Conservation (phyloP, 2,329 filamentous ascomycete genomes). For the Fusarium sambucinum region DNA sequence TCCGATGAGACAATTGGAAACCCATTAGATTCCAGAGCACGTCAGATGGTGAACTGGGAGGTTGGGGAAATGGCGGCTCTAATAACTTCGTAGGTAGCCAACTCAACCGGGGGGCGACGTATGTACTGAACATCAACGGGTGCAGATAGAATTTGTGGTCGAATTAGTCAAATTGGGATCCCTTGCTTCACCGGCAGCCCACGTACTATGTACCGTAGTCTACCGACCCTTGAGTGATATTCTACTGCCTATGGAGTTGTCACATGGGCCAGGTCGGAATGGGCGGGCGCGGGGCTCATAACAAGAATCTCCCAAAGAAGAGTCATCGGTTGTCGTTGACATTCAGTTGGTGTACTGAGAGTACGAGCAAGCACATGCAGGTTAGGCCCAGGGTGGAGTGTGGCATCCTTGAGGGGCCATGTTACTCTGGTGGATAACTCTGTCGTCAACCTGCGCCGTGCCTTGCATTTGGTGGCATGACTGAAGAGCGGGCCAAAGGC, state of each 20-base stretch:
- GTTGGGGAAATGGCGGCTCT: constrained; percentile 18
- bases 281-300: constrained; percentile 40
- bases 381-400: constrained; percentile 28
- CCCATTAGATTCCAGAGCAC: constrained; percentile 25
- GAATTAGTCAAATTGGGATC: constrained; percentile 34
- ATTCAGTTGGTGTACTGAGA: constrained; percentile 31
- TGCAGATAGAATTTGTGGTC: constrained; percentile 1
- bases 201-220: constrained; percentile 13
- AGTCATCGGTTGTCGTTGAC: constrained; percentile 36
- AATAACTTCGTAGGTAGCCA: constrained; percentile 1
- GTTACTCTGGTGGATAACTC: constrained; percentile 39
- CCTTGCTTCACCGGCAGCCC: constrained; percentile 46
- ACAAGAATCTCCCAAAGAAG: constrained; percentile 26
- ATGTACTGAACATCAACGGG: not conserved
- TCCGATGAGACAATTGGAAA: constrained; percentile 37
- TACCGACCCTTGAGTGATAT: constrained; percentile 30
- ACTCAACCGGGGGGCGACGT: not conserved
- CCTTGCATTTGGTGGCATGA: constrained; percentile 50
- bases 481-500: constrained; percentile 43
- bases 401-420: constrained; percentile 34
- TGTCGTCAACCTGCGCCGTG: constrained; percentile 49
- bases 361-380: constrained; percentile 21
- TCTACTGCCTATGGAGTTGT: constrained; percentile 44
- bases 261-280: constrained; percentile 46
- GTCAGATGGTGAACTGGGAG: constrained; percentile 12